A percentile compares a stretch with the other conserved stretches of the same genome.
phyloP scores from a whole-genome alignment of 1,284 basidiomycete genomes.

The Retiboletus fuscus region DNA sequence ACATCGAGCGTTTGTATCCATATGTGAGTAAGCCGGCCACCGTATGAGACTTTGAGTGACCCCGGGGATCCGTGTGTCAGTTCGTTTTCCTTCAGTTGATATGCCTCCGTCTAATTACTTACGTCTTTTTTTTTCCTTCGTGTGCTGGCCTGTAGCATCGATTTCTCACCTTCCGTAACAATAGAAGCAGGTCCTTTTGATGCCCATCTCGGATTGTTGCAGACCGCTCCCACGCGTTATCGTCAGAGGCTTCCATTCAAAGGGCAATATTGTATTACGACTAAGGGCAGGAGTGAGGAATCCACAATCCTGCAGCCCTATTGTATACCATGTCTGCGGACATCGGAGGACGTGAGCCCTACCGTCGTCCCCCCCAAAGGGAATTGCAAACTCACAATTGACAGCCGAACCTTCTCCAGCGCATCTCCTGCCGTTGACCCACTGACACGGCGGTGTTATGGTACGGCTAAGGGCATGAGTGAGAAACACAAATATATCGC shows the following conservation, averaged over 20 bases:
- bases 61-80: slow-evolving; percentile 47
- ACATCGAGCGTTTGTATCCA: slow-evolving; percentile 47
- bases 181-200: slow-evolving; percentile 61
- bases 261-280: neutral
- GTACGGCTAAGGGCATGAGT: too few species aligned
- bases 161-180: slow-evolving; percentile 58
- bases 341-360: slow-evolving; percentile 5
- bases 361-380: too few species aligned
- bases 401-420: slow-evolving; percentile 70
- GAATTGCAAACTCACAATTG: slow-evolving; percentile 58
- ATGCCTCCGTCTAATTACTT: slow-evolving; percentile 41
- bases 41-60: slow-evolving; percentile 49
- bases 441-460: slow-evolving; percentile 56
- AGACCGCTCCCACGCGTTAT: slow-evolving; percentile 64
- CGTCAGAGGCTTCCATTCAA: slow-evolving; percentile 60
- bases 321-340: slow-evolving; percentile 64
- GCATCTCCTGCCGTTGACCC: slow-evolving; percentile 60
- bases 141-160: too few species aligned
- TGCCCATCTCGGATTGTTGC: slow-evolving; percentile 65
- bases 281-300: neutral
- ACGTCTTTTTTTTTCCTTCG: neutral
- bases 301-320: slow-evolving; percentile 50
- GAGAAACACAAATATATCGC: too few species aligned
- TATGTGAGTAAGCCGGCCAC: slow-evolving; percentile 41
- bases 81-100: slow-evolving; percentile 36